Base-by-base conservation (phyloP, 1,284 basidiomycete species). In the Melampsora larici-populina region DNA sequence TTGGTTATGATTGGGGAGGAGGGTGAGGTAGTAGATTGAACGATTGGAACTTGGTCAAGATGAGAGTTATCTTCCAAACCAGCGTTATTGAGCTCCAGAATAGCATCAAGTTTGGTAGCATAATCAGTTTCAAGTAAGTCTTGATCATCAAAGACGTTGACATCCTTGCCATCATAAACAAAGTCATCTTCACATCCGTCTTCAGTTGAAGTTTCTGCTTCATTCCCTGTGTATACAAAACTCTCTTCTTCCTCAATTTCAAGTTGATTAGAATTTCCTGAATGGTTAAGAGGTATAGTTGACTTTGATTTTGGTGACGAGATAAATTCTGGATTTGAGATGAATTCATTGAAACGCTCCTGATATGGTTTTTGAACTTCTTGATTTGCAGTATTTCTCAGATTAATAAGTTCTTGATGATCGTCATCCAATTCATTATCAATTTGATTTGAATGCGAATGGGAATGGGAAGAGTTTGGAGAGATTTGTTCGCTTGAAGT, bases 151-250 rank as follows among this genome's bases (percentile, higher is more conserved):
- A 74, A 74, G 26, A 74, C 46, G 26, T 64, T 49, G 46, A 74
- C 71, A 40, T 74, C 71, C 29, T 66, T 46, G 3, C 71, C 71
- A 55, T 74, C 71, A 40, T 74, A 74, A 29, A 74, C 64, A 66
- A 74, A 74, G 51, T 74, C 62, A 36, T 72, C 70, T n/a, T 71
- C 70, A 51, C 36, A 36, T 36, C 64, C 62, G 5, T 55, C 51
- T 24, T 55, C 51, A 17, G n/a, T 26, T 33, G n/a, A 24, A 26
- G 2, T 29, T 26, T 26, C 24, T 17, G n/a, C n/a, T 63, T 17
- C 5, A 33, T 17, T 63, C 18, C 62, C 31, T 13, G 51, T 55
- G 17, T 55, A 55, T 24, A 21, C 18, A 15, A 55, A 55, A 55
- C 51, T 55, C 51, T 55, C 51, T 15, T 55, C 51, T 3, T 55